These are phyloP conservation scores for Filobasidium floriforme DNA, from an alignment of 768 basidiomycete species.

Conservation along the genomic window DNA sequence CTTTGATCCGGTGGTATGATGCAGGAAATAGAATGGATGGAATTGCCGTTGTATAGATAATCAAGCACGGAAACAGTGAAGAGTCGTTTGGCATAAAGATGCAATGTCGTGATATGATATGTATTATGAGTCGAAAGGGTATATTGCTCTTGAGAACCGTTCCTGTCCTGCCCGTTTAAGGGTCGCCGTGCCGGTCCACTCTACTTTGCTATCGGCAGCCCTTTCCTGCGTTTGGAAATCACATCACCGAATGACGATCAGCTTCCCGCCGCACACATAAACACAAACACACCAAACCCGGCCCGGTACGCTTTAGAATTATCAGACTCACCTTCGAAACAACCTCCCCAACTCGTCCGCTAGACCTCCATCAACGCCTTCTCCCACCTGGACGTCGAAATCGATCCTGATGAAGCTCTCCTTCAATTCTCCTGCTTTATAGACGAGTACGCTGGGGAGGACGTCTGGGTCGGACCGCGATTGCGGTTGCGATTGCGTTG, in stretches of 20 bases:
- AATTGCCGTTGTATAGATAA: background rate
- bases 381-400: background rate
- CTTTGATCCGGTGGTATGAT: background rate
- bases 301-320: no score
- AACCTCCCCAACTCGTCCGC: background rate
- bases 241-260: background rate
- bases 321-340: background rate
- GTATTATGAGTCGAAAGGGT: background rate
- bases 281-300: no score
- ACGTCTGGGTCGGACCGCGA: background rate
- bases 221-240: background rate
- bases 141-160: background rate
- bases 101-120: background rate
- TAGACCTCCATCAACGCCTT: background rate
- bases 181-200: background rate
- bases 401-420: constrained; percentile 8
- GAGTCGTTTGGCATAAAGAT: background rate
- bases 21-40: background rate
- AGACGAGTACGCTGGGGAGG: background rate
- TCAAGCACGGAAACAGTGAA: background rate
- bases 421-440: background rate
- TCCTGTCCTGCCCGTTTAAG: background rate
- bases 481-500: no score
- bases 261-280: no score
- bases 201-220: background rate